These are phyloP conservation scores for Nicotiana otophora DNA, from an alignment of 257 asterid genomes.

Conservation along the genomic window DNA sequence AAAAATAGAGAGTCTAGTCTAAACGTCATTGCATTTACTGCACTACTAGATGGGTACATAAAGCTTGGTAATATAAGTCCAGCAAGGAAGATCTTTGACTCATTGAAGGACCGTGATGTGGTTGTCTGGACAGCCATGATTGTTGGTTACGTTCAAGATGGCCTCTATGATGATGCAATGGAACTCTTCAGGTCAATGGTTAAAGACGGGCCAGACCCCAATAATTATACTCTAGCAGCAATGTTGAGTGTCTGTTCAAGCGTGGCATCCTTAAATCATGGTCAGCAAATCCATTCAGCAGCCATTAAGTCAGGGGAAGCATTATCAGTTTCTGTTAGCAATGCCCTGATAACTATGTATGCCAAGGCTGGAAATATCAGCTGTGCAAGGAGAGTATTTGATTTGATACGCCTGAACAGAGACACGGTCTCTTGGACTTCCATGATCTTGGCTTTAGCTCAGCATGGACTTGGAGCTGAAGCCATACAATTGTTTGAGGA, in stretches of 20 bases:
- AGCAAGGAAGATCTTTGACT: conserved; percentile 71
- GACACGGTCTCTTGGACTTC: conserved; percentile 84
- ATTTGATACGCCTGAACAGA: conserved; percentile 28
- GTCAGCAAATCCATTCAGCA: conserved; percentile 66
- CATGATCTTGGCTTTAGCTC: conserved; percentile 80
- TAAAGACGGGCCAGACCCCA: conserved; percentile 54
- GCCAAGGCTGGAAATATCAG: conserved; percentile 67
- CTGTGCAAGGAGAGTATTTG: conserved; percentile 47
- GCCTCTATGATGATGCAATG: conserved; percentile 51
- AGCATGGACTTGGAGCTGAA: conserved; percentile 75
- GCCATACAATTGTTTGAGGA: conserved; percentile 56
- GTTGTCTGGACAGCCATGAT: conserved; percentile 92
- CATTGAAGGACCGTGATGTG: conserved; percentile 62
- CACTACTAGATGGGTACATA: conserved; percentile 71
- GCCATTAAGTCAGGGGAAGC: conserved; percentile 55
- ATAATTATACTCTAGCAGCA: conserved; percentile 75
- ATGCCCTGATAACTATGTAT: conserved; percentile 77
- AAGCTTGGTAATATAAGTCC: conserved; percentile 73
- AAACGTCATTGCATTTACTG: conserved; percentile 64
- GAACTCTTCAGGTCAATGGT: conserved; percentile 60
- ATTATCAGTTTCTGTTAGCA: conserved; percentile 59
- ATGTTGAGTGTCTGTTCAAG: conserved; percentile 59
- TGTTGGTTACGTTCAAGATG: conserved; percentile 72
- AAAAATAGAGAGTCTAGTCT: conserved; percentile 32
- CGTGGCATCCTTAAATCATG: conserved; percentile 71